Percentiles rank a stretch among this genome's conserved stretches.
These are phyloP conservation scores for Candida maesae DNA, from an alignment of 805 yeast species.

Conservation along the genomic window DNA sequence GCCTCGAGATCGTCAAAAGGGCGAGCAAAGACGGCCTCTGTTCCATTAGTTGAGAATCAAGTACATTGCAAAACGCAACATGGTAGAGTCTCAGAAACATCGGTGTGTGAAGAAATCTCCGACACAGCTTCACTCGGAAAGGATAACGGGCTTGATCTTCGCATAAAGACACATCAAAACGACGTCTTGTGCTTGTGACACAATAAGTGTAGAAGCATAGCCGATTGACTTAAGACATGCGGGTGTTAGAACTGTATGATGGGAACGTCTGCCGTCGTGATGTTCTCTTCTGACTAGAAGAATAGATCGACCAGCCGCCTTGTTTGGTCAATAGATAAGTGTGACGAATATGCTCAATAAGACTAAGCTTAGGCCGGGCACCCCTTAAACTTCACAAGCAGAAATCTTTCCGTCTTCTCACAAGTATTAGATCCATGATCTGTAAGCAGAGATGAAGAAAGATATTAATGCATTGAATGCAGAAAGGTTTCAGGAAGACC, in stretches of 20 bases:
- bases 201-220: slow-evolving; percentile 9
- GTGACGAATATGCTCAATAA: too few relatives aligned
- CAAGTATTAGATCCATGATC: too few relatives aligned
- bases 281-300: too few relatives aligned
- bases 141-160: slow-evolving; percentile 18
- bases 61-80: slow-evolving; percentile 13
- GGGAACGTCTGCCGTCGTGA: neutral
- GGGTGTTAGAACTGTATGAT: slow-evolving; percentile 2
- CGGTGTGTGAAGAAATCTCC: slow-evolving; percentile 2
- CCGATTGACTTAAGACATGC: slow-evolving; percentile 24
- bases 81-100: neutral
- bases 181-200: slow-evolving; percentile 21
- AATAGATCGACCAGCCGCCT: too few relatives aligned
- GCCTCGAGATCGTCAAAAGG: neutral
- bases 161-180: slow-evolving; percentile 32
- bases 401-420: too few relatives aligned
- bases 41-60: neutral
- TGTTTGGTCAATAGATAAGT: too few relatives aligned
- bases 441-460: too few relatives aligned
- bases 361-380: too few relatives aligned
- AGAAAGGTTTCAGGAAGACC: neutral
- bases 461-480: too few relatives aligned
- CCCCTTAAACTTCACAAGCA: too few relatives aligned
- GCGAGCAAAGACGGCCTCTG: neutral
- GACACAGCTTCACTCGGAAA: slow-evolving; percentile 5